A percentile compares a stretch with the other conserved stretches of the same genome.
Evolutionary conservation across 495 filamentous ascomycete species (phyloP).

Genomic region (Evansstolkia leycettana): DNA sequence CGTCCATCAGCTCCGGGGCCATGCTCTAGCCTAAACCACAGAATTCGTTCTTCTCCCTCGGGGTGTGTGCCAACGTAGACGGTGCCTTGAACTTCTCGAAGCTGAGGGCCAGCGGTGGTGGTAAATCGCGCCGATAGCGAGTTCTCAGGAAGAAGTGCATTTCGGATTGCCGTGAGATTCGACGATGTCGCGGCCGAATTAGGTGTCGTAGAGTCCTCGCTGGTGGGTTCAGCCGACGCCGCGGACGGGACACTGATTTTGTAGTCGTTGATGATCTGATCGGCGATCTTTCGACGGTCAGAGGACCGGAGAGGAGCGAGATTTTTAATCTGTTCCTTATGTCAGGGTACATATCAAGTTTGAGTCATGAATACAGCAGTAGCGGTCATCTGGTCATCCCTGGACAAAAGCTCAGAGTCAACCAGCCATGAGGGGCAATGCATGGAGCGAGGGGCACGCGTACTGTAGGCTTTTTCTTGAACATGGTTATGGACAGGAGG

Average conservation of each 20-base stretch:
- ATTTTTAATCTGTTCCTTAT: slow-evolving; percentile 47
- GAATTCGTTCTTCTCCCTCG: slow-evolving; percentile 47
- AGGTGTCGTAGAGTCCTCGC: slow-evolving; percentile 22
- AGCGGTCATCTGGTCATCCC: no score
- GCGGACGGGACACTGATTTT: slow-evolving; percentile 33
- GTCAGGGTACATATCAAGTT: slow-evolving; percentile 1
- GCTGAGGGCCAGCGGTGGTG: slow-evolving; percentile 54
- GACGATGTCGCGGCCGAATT: slow-evolving; percentile 20
- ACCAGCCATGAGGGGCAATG: slow-evolving; percentile 18
- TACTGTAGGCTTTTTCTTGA: slow-evolving; percentile 71
- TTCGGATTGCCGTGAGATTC: slow-evolving; percentile 43
- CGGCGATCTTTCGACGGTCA: slow-evolving; percentile 57
- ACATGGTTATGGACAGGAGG: slow-evolving; percentile 44
- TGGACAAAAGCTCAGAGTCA: no score
- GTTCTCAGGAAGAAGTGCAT: slow-evolving; percentile 54
- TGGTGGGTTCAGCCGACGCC: slow-evolving; percentile 17
- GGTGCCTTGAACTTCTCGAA: slow-evolving; percentile 50
- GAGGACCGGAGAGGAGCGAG: slow-evolving; percentile 57
- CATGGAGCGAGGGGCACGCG: slow-evolving; percentile 14
- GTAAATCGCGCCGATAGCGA: slow-evolving; percentile 53
- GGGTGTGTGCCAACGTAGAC: slow-evolving; percentile 51
- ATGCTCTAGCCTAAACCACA: slow-evolving; percentile 61
- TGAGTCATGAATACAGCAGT: no score
- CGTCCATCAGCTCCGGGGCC: slow-evolving; percentile 30
- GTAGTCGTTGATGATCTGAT: slow-evolving; percentile 56